Conservation (phyloP, 78 protist species). For the Dictyostelium firmibasis region DNA sequence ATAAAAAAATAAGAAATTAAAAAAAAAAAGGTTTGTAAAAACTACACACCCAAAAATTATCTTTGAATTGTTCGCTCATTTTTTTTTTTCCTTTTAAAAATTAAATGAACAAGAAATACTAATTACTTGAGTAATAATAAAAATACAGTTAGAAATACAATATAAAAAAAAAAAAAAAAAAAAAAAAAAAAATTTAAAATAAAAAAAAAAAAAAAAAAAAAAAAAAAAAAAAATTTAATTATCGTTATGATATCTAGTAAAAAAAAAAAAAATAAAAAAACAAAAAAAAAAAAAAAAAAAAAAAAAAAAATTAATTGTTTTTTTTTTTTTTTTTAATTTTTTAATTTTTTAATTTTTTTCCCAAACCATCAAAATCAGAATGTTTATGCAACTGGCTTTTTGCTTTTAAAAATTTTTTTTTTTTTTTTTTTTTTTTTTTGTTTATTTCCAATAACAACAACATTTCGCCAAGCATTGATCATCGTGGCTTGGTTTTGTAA, state of each 20-base stretch:
- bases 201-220: too few relatives aligned
- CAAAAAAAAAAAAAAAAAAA: not conserved
- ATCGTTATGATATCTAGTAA: not conserved
- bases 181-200: not conserved
- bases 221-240: not conserved
- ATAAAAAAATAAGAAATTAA: too few relatives aligned
- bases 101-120: not conserved
- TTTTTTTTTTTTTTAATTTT: not conserved
- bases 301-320: too few relatives aligned
- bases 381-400: too few relatives aligned
- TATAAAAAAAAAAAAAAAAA: not conserved
- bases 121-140: not conserved
- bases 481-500: too few relatives aligned
- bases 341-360: not conserved
- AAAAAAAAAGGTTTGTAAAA: too few relatives aligned
- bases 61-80: conserved; percentile 36
- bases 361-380: not conserved
- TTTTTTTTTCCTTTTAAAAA: not conserved
- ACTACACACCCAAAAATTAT: conserved; percentile 41
- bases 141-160: not conserved
- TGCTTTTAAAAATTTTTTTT: too few relatives aligned
- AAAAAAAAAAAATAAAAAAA: not conserved
- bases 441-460: too few relatives aligned
- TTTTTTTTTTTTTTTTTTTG: not conserved
- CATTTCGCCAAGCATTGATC: too few relatives aligned